These are phyloP conservation scores for Arabidopsis lyrata DNA, from an alignment of 441 rosid genomes.

Conservation along the genomic window DNA sequence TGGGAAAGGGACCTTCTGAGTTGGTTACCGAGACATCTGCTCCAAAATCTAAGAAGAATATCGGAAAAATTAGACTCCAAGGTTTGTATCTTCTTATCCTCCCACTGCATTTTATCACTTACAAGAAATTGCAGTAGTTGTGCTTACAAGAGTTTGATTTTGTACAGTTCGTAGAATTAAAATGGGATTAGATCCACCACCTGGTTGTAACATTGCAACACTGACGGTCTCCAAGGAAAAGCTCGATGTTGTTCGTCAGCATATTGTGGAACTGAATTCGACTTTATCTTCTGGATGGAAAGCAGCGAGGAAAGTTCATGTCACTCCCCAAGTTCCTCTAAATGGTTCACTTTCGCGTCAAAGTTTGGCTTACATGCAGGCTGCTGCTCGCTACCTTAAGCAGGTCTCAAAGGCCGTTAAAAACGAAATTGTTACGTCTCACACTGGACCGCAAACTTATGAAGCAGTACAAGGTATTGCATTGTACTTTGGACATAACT, in stretches of 20 bases:
- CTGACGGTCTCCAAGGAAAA: slow-evolving; percentile 55
- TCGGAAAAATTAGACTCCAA: slow-evolving; percentile 86
- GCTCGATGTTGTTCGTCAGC: slow-evolving; percentile 63
- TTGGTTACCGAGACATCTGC: slow-evolving; percentile 67
- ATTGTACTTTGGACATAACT: slow-evolving; percentile 28
- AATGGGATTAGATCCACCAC: slow-evolving; percentile 73
- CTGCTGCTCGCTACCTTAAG: slow-evolving; percentile 78
- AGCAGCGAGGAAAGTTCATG: slow-evolving; percentile 64
- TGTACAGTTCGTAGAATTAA: slow-evolving; percentile 80
- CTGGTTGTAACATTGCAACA: slow-evolving; percentile 75
- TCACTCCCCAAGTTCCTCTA: slow-evolving; percentile 62
- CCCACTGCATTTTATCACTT: slow-evolving; percentile 19
- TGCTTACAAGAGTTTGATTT: slow-evolving; percentile 34
- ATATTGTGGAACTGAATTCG: slow-evolving; percentile 57
- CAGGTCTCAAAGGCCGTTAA: slow-evolving; percentile 75
- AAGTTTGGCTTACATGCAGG: slow-evolving; percentile 79
- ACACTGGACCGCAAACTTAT: slow-evolving; percentile 62
- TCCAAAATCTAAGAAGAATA: slow-evolving; percentile 67
- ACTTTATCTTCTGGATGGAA: slow-evolving; percentile 76
- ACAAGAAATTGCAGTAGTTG: slow-evolving; percentile 11
- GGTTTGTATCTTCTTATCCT: slow-evolving; percentile 49
- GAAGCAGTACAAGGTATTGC: slow-evolving; percentile 76
- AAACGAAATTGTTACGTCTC: slow-evolving; percentile 57
- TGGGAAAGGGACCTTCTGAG: slow-evolving; percentile 62
- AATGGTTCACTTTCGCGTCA: slow-evolving; percentile 70